These are phyloP conservation scores for Irpex rosettiformis DNA, from an alignment of 1,284 basidiomycete genomes.

Conservation along the genomic window DNA sequence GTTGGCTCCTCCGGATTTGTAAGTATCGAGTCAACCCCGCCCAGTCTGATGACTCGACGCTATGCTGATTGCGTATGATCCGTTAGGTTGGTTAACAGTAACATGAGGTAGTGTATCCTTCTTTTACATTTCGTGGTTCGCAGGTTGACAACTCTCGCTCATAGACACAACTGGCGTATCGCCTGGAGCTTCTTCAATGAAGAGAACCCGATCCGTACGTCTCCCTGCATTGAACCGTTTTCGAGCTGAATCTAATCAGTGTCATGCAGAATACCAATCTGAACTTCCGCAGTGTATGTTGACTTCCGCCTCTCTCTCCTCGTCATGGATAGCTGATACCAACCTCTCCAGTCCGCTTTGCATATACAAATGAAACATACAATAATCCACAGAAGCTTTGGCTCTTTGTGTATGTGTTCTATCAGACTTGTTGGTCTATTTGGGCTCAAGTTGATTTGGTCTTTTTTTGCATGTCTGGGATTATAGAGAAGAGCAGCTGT, in stretches of 20 bases:
- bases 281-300: slow-evolving; percentile 32
- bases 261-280: slow-evolving; percentile 27
- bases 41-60: no score
- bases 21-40: slow-evolving; percentile 24
- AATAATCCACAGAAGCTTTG: slow-evolving; percentile 61
- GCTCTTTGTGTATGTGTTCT: slow-evolving; percentile 47
- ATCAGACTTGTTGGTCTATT: no score
- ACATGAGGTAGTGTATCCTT: slow-evolving; percentile 37
- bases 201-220: slow-evolving; percentile 21
- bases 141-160: neutral
- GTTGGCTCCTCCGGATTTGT: slow-evolving; percentile 58
- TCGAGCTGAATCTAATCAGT: neutral
- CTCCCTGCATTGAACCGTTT: neutral
- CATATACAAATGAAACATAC: slow-evolving; percentile 60
- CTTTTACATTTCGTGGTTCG: neutral
- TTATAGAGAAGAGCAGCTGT: no score
- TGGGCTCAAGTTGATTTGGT: no score
- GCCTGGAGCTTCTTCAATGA: slow-evolving; percentile 27
- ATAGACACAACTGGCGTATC: slow-evolving; percentile 52
- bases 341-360: slow-evolving; percentile 44
- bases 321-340: neutral
- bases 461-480: no score
- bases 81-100: slow-evolving; percentile 43
- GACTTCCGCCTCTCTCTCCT: neutral
- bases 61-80: neutral